These are phyloP conservation scores for Jatropha curcas DNA, from an alignment of 345 rosid species.

Conservation along the genomic window DNA sequence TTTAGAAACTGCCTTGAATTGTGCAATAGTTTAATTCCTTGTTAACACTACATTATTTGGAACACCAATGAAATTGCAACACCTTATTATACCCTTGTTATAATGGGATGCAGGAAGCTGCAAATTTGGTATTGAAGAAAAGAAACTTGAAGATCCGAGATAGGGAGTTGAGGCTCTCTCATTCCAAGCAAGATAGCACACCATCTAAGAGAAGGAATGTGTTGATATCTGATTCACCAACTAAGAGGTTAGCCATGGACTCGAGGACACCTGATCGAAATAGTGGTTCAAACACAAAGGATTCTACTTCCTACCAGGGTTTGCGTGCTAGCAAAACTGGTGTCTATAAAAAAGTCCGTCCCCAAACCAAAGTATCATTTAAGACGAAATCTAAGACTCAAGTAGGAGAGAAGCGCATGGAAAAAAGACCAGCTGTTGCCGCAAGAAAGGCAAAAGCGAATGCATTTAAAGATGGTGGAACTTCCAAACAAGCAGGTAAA, in stretches of 20 bases:
- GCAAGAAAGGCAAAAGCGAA: slow-evolving; percentile 70
- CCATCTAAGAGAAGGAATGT: slow-evolving; percentile 65
- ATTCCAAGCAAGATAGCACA: slow-evolving; percentile 55
- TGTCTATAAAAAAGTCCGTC: slow-evolving; percentile 46
- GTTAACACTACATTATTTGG: background rate
- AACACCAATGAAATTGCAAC: too few relatives aligned
- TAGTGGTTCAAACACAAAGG: slow-evolving; percentile 27
- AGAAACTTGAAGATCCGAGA: slow-evolving; percentile 71
- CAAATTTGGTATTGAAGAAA: slow-evolving; percentile 57
- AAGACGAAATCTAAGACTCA: slow-evolving; percentile 38
- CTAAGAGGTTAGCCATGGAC: slow-evolving; percentile 47
- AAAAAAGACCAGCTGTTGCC: slow-evolving; percentile 83
- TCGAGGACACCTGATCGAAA: slow-evolving; percentile 40
- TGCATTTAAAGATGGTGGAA: slow-evolving; percentile 38
- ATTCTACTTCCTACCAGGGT: slow-evolving; percentile 72
- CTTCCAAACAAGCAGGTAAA: slow-evolving; percentile 42
- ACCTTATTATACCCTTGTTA: background rate
- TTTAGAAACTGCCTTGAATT: background rate
- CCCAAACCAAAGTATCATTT: slow-evolving; percentile 34
- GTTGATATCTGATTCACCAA: slow-evolving; percentile 37
- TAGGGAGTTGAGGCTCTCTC: slow-evolving; percentile 67
- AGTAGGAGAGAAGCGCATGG: slow-evolving; percentile 31
- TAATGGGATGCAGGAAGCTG: slow-evolving; percentile 63
- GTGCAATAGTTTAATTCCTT: too few relatives aligned
- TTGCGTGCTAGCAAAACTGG: slow-evolving; percentile 72